Conservation (phyloP, 306 rosid genomes). For the Begonia masoniana region DNA sequence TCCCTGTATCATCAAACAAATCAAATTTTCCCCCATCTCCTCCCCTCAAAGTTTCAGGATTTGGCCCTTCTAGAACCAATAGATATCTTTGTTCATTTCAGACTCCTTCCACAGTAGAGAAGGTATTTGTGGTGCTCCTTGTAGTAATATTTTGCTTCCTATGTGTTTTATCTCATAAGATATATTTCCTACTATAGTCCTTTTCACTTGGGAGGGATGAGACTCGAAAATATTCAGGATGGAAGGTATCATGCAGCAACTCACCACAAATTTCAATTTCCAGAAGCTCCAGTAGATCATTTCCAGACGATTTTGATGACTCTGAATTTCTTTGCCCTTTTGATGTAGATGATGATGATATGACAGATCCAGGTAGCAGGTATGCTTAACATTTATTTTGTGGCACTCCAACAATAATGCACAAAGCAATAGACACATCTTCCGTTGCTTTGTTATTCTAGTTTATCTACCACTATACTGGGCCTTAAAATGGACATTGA, state of each 20-base stretch:
- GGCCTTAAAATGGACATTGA: no score
- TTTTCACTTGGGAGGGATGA: conserved; percentile 52
- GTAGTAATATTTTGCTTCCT: not conserved
- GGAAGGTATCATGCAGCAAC: conserved; percentile 36
- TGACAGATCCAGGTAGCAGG: conserved; percentile 75
- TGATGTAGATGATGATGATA: conserved; percentile 60
- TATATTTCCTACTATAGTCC: conserved; percentile 25
- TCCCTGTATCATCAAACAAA: conserved; percentile 25
- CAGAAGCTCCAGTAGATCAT: conserved; percentile 79
- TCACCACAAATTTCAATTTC: conserved; percentile 44
- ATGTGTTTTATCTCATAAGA: conserved; percentile 8
- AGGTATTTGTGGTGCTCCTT: conserved; percentile 33
- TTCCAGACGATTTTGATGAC: conserved; percentile 46
- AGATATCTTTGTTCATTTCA: conserved; percentile 25
- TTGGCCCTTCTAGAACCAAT: conserved; percentile 3
- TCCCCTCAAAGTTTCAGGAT: conserved; percentile 10
- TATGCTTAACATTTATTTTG: conserved; percentile 21
- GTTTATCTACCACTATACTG: not conserved
- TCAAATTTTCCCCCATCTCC: conserved; percentile 54
- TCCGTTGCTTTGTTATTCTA: not conserved
- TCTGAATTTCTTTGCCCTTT: conserved; percentile 59
- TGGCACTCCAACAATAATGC: not conserved
- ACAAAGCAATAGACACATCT: not conserved
- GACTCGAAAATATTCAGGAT: conserved; percentile 33
- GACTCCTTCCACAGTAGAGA: conserved; percentile 36